Percentiles rank a stretch among this genome's conserved stretches.
Conservation (phyloP, 2,329 filamentous ascomycete genomes). For the Magnaporthiopsis incrustans region DNA sequence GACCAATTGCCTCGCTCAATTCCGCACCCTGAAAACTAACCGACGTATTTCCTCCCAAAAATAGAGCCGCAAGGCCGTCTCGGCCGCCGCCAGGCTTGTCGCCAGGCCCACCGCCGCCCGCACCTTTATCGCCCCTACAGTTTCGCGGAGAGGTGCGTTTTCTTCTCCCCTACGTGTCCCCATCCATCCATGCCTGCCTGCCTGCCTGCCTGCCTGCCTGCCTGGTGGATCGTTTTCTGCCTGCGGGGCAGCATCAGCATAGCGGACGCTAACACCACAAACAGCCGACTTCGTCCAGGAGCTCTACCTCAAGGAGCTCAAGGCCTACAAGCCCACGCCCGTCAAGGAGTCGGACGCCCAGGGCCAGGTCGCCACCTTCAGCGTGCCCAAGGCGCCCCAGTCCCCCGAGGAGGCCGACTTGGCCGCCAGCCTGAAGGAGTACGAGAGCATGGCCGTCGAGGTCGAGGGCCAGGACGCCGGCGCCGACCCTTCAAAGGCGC, state of each 20-base stretch:
- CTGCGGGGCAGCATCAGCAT: no score
- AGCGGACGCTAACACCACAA: constrained; percentile 17
- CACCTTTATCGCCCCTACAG: constrained; percentile 52
- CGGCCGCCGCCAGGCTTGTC: constrained; percentile 38
- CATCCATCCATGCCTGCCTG: no score
- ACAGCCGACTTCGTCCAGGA: constrained; percentile 96
- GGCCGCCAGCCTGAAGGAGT: constrained; percentile 83
- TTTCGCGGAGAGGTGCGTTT: constrained; percentile 53
- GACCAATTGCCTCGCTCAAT: no score
- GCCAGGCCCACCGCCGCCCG: constrained; percentile 38
- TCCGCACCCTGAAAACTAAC: constrained; percentile 4
- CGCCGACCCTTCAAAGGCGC: constrained; percentile 49
- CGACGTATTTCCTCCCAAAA: background rate
- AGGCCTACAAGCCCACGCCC: constrained; percentile 81
- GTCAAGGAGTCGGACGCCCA: constrained; percentile 82
- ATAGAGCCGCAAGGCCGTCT: constrained; percentile 42
- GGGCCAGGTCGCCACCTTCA: constrained; percentile 86
- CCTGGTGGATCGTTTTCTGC: no score
- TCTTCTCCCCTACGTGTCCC: no score
- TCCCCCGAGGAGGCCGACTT: constrained; percentile 94
- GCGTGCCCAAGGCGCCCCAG: constrained; percentile 67
- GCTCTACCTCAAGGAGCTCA: constrained; percentile 93
- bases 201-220: no score
- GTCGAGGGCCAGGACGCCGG: constrained; percentile 75
- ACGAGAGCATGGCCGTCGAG: constrained; percentile 90